phyloP scores from a whole-genome alignment of 345 rosid genomes.

The Camelina neglecta region DNA sequence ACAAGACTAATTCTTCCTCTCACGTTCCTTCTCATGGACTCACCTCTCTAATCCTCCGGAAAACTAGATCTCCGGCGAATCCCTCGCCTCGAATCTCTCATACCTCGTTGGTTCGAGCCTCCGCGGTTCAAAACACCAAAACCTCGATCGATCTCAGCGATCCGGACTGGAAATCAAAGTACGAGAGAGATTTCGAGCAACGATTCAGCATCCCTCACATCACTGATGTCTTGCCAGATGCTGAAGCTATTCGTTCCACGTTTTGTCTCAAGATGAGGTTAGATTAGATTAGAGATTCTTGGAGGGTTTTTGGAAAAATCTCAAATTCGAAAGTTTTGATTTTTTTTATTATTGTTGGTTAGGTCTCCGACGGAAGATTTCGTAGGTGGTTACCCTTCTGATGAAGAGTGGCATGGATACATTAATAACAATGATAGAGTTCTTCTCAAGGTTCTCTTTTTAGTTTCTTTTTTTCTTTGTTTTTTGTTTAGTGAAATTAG shows the following conservation, averaged over 20 bases:
- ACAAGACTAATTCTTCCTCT: neutral
- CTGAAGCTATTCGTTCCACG: constrained; percentile 72
- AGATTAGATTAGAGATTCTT: neutral
- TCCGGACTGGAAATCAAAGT: constrained; percentile 78
- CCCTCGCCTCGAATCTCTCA: neutral
- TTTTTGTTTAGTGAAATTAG: neutral
- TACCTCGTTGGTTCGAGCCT: constrained; percentile 25
- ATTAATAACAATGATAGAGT: constrained; percentile 88
- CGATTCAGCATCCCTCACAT: constrained; percentile 84
- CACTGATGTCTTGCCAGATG: constrained; percentile 73
- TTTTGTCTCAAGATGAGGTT: constrained; percentile 93
- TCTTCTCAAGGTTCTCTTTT: constrained; percentile 73
- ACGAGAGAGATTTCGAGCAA: constrained; percentile 68
- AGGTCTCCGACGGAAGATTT: constrained; percentile 82
- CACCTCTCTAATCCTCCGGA: constrained; percentile 38
- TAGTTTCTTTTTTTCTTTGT: too few species aligned
- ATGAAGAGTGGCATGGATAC: constrained; percentile 97
- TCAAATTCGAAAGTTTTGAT: neutral
- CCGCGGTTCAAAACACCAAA: constrained; percentile 14
- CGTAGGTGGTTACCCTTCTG: constrained; percentile 80
- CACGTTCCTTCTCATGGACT: constrained; percentile 36
- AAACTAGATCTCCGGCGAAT: constrained; percentile 40
- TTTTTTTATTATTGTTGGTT: neutral
- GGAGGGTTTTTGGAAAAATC: neutral
- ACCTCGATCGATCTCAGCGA: constrained; percentile 65